Base-by-base conservation (phyloP, 2,329 filamentous ascomycete species). In the Pleoardoris graminearum region DNA sequence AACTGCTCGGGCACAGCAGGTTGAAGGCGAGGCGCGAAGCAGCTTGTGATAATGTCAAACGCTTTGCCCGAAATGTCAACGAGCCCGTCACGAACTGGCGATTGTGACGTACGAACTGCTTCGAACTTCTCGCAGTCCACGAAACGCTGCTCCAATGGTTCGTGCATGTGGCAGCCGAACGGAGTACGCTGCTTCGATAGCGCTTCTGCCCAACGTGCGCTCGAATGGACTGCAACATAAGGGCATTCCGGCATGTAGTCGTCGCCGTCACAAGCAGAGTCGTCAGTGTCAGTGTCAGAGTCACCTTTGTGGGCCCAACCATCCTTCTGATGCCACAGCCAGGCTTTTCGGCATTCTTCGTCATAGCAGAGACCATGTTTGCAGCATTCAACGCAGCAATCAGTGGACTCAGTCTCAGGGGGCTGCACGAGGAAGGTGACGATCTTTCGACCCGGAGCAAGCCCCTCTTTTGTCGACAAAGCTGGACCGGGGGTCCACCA, bases 81-180 rank as follows among this genome's bases (percentile, higher is more conserved):
- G 16, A 50, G 17, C 10, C n/a, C n/a, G 8, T 27, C 10, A 2
- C 25, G 19, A 14, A 36, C 1, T 5, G 4, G 2, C n/a, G 25
- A 19, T 19, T 21, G 8, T 1, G 38, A 27, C 1, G 8, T n/a
- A 12, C 39, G 7, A 14, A 50, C 25, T 2, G 29, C 39, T 7
- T 30, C 22, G 11, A 50, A 22, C 7, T 19, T 33, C 4, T 29
- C 33, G 7, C 4, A 4, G 11, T 23, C 7, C 2, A 50, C 30
- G 3, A 29, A 22, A 2, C 42, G 41, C 21, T 16, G 17, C 1
- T 7, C 22, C 7, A 52, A 14, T 10, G 32, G 32, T 17, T 46
- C 16, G 23, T 51, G 49, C 7, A 39, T 29, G 4, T 33, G 49
- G 41, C 49, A 51, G n/a, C 49, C 49, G 22, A 46, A 45, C 12